Percentiles rank a stretch among this genome's conserved stretches.
phyloP scores from a whole-genome alignment of 1,284 basidiomycete species.

The Ustilago shanxiensis region DNA sequence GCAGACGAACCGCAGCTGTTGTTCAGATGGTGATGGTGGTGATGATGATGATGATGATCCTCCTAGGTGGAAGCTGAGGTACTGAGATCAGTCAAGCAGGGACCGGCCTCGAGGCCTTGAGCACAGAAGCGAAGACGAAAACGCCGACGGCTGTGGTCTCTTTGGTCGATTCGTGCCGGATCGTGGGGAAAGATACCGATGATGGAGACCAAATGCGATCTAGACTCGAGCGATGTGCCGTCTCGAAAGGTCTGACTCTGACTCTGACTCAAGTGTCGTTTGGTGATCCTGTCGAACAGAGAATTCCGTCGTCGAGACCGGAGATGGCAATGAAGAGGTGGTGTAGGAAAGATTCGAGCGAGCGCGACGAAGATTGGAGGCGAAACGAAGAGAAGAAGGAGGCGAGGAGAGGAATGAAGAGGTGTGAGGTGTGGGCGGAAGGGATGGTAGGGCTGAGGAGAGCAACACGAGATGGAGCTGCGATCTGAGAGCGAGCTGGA shows the following conservation, averaged over 20 bases:
- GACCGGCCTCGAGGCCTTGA: too few species aligned
- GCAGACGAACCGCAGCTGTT: slow-evolving; percentile 28
- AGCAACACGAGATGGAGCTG: slow-evolving; percentile 11
- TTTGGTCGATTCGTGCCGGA: too few species aligned
- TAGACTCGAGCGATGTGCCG: too few species aligned
- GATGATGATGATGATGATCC: not conserved
- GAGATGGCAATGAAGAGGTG: not conserved
- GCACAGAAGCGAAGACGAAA: too few species aligned
- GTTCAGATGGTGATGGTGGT: not conserved
- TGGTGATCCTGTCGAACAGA: not conserved
- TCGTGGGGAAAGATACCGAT: too few species aligned
- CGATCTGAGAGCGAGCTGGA: slow-evolving; percentile 2
- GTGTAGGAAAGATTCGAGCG: not conserved
- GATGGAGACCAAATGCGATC: too few species aligned
- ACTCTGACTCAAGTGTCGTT: not conserved
- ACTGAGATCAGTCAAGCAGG: not conserved
- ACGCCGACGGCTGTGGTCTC: too few species aligned
- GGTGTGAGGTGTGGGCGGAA: not conserved
- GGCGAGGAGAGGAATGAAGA: not conserved
- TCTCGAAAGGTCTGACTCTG: too few species aligned
- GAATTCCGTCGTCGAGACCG: not conserved
- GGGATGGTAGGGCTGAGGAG: not conserved
- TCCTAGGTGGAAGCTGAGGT: not conserved
- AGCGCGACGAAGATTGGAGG: not conserved
- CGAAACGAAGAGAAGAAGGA: too few species aligned